Evolutionary conservation across 352 stramenopile genomes (phyloP).

Genomic region (Globisporangium spinosum): DNA sequence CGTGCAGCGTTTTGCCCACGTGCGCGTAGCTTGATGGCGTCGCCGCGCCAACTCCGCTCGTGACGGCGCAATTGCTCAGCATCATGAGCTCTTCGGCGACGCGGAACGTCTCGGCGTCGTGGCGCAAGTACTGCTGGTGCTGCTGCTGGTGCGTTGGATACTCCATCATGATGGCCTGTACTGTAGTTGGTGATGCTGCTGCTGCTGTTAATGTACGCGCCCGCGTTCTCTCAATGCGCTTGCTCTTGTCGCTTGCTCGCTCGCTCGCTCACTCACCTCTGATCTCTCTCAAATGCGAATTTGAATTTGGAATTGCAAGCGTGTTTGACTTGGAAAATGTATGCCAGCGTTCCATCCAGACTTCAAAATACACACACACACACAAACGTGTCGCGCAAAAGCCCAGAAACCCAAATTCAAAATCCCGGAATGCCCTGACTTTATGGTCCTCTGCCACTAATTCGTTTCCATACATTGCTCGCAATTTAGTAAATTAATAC

Average conservation of each 20-base stretch:
- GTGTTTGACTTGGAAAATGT: conserved; percentile 31
- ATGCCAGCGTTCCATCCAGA: conserved; percentile 20
- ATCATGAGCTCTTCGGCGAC: conserved; percentile 78
- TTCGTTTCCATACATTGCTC: not conserved
- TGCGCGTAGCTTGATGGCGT: not conserved
- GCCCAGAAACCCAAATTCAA: conserved; percentile 19
- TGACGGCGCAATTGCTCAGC: conserved; percentile 39
- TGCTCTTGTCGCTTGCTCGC: conserved; percentile 4
- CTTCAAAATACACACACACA: conserved; percentile 19
- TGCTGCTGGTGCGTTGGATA: conserved; percentile 14
- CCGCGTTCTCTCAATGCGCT: not conserved
- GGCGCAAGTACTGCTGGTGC: conserved; percentile 18
- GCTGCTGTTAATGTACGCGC: not conserved
- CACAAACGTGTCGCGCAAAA: not conserved
- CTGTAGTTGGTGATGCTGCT: not conserved
- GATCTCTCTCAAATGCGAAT: conserved; percentile 24
- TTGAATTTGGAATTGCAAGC: conserved; percentile 33
- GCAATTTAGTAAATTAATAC: not conserved
- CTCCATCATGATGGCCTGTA: conserved; percentile 27
- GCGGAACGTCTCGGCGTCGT: conserved; percentile 71
- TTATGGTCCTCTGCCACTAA: conserved; percentile 11
- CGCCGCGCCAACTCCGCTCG: not conserved
- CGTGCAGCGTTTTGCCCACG: conserved; percentile 1
- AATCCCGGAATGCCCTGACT: conserved; percentile 10
- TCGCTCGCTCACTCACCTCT: conserved; percentile 11